Base-by-base conservation (phyloP, 305 asterid species). In the Caryopteris hybrid region DNA sequence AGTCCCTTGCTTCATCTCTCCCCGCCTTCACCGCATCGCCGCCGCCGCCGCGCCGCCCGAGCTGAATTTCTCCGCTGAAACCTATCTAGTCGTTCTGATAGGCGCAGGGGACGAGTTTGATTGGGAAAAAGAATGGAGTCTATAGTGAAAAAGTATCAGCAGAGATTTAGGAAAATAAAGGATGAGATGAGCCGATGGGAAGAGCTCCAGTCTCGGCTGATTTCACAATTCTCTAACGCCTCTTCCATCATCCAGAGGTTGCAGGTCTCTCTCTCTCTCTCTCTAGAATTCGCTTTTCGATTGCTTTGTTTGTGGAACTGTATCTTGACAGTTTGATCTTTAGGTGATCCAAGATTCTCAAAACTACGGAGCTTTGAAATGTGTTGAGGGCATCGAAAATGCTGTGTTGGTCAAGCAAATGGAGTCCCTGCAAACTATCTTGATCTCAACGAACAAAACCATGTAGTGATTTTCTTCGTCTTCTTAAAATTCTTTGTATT, bases 141-240 rank as follows among this genome's bases (percentile, higher is more conserved):
- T 3, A 72, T 83, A 64, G 64, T 87, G 61, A 92, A 78, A 55
- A 86, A 84, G 77, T 89, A 82, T 77, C 91, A 78, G 67, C 95
- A 88, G 60, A 87, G 68, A 74, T 92, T 84, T 74, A 76, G 75
- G 79, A 88, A 72, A 72, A 79, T 81, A 41, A 85, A 81, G 71
- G 89, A 82, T 27, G 96, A 89, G 69, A 83, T 84, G 86, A 64
- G 56, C 69, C 72, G 60, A 0, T 89, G 96, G 98, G 91, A 83
- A 36, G 89, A 86, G 76, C 78, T 88, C 27, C 96, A 92, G 61
- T 78, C 85, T 69, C 74, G 78, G 13, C 73, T 89, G 48, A 33
- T 85, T 63, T 78, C 88, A 27, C 96, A 89, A 34, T 89, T 84
- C 73, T 59, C 76, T 7, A 81, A 78, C 23, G 96, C 89, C 38